These are phyloP conservation scores for Euphorbia pulcherrima DNA, from an alignment of 345 rosid species.

Conservation along the genomic window DNA sequence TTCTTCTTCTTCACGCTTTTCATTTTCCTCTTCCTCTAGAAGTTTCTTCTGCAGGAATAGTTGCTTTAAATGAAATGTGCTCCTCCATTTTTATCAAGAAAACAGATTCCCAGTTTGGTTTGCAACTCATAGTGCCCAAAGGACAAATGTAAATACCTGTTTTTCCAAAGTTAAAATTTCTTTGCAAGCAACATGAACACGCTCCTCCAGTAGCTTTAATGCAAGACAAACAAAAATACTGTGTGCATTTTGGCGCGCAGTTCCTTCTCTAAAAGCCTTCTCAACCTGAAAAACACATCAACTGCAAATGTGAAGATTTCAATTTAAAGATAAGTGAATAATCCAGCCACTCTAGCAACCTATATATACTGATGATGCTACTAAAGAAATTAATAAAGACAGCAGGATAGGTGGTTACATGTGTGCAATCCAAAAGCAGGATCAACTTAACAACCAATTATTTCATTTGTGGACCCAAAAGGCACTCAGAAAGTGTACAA, in stretches of 20 bases:
- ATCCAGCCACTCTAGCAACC: background rate
- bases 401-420: background rate
- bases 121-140: constrained; percentile 10
- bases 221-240: constrained; percentile 94
- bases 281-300: constrained; percentile 61
- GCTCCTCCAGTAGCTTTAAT: constrained; percentile 73
- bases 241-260: constrained; percentile 95
- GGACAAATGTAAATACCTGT: constrained; percentile 52
- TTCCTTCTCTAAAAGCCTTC: constrained; percentile 97
- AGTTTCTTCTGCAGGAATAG: constrained; percentile 60
- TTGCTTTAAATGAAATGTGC: background rate
- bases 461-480: background rate
- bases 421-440: background rate
- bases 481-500: background rate
- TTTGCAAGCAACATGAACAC: constrained; percentile 94
- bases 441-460: background rate
- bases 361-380: background rate
- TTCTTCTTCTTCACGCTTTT: constrained; percentile 92
- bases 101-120: background rate
- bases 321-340: background rate
- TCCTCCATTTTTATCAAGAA: background rate
- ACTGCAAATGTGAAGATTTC: background rate
- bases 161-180: constrained; percentile 85
- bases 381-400: background rate
- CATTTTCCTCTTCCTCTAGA: constrained; percentile 95